phyloP scores from a whole-genome alignment of 805 yeast species.

The Maudiozyma pseudohumilis region DNA sequence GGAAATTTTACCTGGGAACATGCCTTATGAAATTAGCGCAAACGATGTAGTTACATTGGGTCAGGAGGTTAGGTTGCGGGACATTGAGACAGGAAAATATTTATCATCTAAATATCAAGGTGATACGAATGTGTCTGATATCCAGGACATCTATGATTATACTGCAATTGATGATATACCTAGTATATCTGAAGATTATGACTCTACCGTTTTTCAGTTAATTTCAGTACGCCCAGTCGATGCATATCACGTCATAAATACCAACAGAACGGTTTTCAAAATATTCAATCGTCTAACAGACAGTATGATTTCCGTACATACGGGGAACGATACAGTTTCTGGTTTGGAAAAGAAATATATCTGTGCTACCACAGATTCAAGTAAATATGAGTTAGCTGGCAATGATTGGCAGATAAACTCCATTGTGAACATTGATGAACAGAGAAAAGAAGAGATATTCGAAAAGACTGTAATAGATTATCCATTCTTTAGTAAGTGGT shows the following conservation, averaged over 20 bases:
- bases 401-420: conserved; percentile 71
- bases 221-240: conserved; percentile 48
- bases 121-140: conserved; percentile 81
- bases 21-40: conserved; percentile 28
- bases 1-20: conserved; percentile 59
- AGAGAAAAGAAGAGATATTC: conserved; percentile 50
- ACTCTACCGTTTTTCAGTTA: conserved; percentile 70
- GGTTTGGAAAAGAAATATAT: background rate
- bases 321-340: conserved; percentile 33
- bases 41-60: conserved; percentile 53
- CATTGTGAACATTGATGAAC: conserved; percentile 54
- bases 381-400: conserved; percentile 35
- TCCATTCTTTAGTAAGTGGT: conserved; percentile 80
- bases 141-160: too few relatives aligned
- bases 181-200: conserved; percentile 43
- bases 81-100: conserved; percentile 67
- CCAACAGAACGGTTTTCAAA: conserved; percentile 60
- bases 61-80: conserved; percentile 69
- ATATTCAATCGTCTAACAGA: conserved; percentile 74
- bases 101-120: conserved; percentile 90
- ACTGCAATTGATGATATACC: too few relatives aligned
- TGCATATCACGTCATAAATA: conserved; percentile 39
- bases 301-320: conserved; percentile 90
- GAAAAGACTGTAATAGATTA: conserved; percentile 43
- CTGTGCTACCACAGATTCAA: conserved; percentile 35